Evolutionary conservation across 805 yeast species (phyloP).

Genomic region (Metschnikowia corniflorae): DNA sequence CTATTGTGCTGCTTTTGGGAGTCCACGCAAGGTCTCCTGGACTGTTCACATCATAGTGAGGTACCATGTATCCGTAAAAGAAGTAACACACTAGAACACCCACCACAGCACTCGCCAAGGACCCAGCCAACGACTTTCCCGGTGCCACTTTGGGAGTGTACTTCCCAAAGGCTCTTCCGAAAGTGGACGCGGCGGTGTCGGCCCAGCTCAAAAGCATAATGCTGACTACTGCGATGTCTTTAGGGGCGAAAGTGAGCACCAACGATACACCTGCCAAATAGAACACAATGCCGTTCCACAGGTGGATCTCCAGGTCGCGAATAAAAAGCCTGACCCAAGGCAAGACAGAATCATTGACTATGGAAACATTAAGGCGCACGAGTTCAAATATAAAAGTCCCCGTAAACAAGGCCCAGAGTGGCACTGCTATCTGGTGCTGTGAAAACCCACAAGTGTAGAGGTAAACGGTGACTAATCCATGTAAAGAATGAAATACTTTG

Average conservation of each 20-base stretch:
- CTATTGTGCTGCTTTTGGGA: conserved; percentile 54
- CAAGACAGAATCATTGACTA: conserved; percentile 67
- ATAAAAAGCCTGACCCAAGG: conserved; percentile 71
- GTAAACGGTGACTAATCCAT: conserved; percentile 77
- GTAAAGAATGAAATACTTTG: conserved; percentile 82
- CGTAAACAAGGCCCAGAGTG: conserved; percentile 53
- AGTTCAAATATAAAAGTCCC: conserved; percentile 61
- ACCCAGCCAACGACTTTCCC: conserved; percentile 86
- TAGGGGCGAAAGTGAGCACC: conserved; percentile 67
- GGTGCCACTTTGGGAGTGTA: conserved; percentile 73
- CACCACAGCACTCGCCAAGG: conserved; percentile 74
- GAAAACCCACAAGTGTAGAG: conserved; percentile 63
- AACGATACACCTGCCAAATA: conserved; percentile 74
- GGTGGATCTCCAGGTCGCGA: conserved; percentile 73
- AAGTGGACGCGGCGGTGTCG: conserved; percentile 93
- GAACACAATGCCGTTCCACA: conserved; percentile 83
- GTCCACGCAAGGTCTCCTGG: conserved; percentile 66
- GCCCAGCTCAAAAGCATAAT: conserved; percentile 90
- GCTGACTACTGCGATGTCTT: conserved; percentile 76
- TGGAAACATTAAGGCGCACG: conserved; percentile 56
- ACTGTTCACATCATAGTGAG: conserved; percentile 50
- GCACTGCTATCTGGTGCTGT: conserved; percentile 54
- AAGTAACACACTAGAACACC: conserved; percentile 67
- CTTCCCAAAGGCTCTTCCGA: conserved; percentile 84
- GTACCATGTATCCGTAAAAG: conserved; percentile 72